Base-by-base conservation (phyloP, 176 grass and related monocot genomes). In the Metroxylon sagu region DNA sequence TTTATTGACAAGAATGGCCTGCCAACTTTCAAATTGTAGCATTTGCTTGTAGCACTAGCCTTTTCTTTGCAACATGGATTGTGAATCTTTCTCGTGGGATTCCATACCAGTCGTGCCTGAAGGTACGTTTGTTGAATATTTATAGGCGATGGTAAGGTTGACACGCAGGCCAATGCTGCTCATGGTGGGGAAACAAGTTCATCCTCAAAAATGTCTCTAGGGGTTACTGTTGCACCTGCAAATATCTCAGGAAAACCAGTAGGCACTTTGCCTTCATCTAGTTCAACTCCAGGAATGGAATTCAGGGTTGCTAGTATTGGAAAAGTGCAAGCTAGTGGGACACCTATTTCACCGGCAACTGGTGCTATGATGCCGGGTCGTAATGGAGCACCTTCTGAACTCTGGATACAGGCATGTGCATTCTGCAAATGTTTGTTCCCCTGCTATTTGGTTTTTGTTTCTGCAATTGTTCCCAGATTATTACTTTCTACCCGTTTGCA, bases 341-440 rank as follows among this genome's bases (percentile, higher is more conserved):
- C 60, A 1, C 69, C 69, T 28, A 54, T 78, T 35, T 62, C 74
- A 67, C 70, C 58, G 54, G 43, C 59, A 39, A 55, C 67, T 48
- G 66, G 57, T 53, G 58, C 54, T 48, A 66, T 76, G 15, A 16
- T 84, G 31, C 72, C 69, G 26, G 18, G 58, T 70, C 74, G 76
- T 54, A 68, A 48, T n/a, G 77, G 76, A 77, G 56, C 56, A 56
- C 54, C 76, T 72, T 23, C 68, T 21, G 82, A 89, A 71, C 77
- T 80, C 50, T 77, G 56, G 70, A 51, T 58, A 18, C 77, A 86
- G 80, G 90, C 77, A 84, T 35, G 68, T 71, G 61, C 18, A 29
- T 25, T 80, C 58, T 54, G 14, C 12, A 56, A 1, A 61, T 27
- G 52, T 31, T 73, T 43, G 8, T 43, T 43, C 12, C 35, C 35